These are phyloP conservation scores for Flammula alnicola DNA, from an alignment of 1,284 basidiomycete genomes.

Conservation along the genomic window DNA sequence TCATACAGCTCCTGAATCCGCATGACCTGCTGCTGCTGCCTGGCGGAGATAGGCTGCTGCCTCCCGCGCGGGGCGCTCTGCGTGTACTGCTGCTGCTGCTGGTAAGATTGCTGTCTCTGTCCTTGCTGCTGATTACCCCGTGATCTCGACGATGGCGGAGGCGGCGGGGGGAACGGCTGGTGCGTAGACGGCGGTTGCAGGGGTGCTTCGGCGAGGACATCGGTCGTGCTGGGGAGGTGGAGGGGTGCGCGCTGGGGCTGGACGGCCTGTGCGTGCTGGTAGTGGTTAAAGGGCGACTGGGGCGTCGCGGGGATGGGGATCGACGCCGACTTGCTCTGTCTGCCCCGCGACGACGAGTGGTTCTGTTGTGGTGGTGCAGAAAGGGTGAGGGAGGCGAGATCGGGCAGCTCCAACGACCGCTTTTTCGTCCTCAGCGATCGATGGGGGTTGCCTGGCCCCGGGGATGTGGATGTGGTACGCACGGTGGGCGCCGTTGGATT, in stretches of 20 bases:
- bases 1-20: constrained; percentile 40
- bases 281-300: constrained; percentile 25
- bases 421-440: constrained; percentile 67
- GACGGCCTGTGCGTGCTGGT: constrained; percentile 10
- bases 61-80: constrained; percentile 2
- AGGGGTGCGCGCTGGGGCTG: constrained; percentile 5
- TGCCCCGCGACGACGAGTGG: constrained; percentile 34
- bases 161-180: not conserved
- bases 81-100: not conserved
- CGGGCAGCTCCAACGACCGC: constrained; percentile 76
- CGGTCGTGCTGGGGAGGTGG: constrained; percentile 6
- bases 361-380: constrained; percentile 47
- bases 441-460: constrained; percentile 30
- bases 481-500: constrained; percentile 6
- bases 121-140: constrained; percentile 6
- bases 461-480: constrained; percentile 26
- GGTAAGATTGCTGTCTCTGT: not conserved
- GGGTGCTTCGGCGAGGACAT: not conserved
- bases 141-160: not conserved
- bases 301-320: constrained; percentile 48
- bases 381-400: constrained; percentile 69
- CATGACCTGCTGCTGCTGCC: constrained; percentile 27
- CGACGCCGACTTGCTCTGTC: constrained; percentile 48
- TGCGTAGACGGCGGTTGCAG: not conserved
- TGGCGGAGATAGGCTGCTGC: constrained; percentile 13